Evolutionary conservation across 331 rosid species (phyloP), one percentile per base, ranked within the genome.

Genomic region (Acacia pycnantha): DNA sequence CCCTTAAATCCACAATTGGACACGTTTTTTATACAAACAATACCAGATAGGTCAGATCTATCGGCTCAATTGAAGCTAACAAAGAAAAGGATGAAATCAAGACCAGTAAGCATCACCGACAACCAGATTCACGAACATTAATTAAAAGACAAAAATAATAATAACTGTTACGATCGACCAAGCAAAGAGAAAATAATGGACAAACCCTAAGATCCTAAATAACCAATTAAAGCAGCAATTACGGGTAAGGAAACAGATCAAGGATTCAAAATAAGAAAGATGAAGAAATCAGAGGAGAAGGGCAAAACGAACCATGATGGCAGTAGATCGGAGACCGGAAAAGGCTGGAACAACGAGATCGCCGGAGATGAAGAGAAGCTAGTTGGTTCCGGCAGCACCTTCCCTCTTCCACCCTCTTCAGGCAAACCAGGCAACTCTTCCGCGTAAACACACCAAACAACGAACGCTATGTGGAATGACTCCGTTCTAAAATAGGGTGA

Each of bases 291-390:
- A 59, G n/a, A 7, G 5, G 53, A 48, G 51, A 73, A 40, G 19
- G 2, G 54, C 7, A 66, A 24, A 33, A 53, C 41, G 11, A 77
- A 89, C 90, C 92, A 89, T 89, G 29, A 50, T 82, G 21, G 22
- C 14, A 8, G 62, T 18, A 79, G 88, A 87, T 84, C 86, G 31
- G 79, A 76, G 29, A 43, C 71, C 21, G 56, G 73, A 48, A 62
- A 35, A 24, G 77, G 22, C n/a, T 41, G 62, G 62, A 83, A 68
- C 54, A 40, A 48, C 40, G 40, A 74, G 76, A 51, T 72, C 74
- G 84, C 68, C 82, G 85, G 74, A 70, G 78, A 77, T 69, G 4
- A 2, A 70, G 22, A 59, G 43, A 44, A 85, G 48, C 41, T 48
- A 13, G 56, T 8, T 10, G 59, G 56, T 77, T 73, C 85, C 76